Evolutionary conservation across 345 rosid genomes (phyloP), one percentile per base, ranked within the genome.

Genomic region (Populus simonii): DNA sequence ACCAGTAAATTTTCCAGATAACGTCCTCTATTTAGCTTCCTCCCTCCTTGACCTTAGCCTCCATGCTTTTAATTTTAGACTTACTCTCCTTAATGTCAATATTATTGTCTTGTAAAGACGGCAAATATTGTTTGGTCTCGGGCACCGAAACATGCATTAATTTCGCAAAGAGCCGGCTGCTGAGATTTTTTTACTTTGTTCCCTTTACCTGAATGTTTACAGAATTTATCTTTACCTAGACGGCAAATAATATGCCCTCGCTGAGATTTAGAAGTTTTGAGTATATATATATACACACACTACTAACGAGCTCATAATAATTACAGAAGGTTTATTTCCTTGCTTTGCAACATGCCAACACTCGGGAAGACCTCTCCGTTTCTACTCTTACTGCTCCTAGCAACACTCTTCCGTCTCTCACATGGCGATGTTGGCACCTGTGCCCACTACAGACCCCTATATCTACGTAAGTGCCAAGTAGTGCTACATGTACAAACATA

Each of bases 381-480:
- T 71, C n/a, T 47, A 1, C 27, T 70, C 31, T 41, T 57, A 6
- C 12, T 73, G n/a, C 38, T 72, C 6, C n/a, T 51, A 7, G 68
- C 73, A 15, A 2, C 69, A 1, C 45, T 79, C 51, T 79, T 67
- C 68, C 69, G 29, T 0, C 55, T 57, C 29, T 25, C 68, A 9
- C 8, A 53, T 29, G 86, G 77, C 6, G 91, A 89, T 13, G 72
- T 89, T 2, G 93, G 93, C 79, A 83, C 80, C 5, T 88, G 81
- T 17, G 81, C 85, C 18, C 85, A 39, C 27, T 89, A 88, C 77
- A 55, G 73, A 2, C 77, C 90, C 8, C 91, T 90, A 0, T 89
- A 85, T 73, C 17, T 85, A 47, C 93, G 93, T 88, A 82, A 78
- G 89, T 80, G 7, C 15, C 18, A 11, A 2, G 43, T 8, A 0